phyloP scores from a whole-genome alignment of 345 rosid species.

The Bretschneidera sinensis region DNA sequence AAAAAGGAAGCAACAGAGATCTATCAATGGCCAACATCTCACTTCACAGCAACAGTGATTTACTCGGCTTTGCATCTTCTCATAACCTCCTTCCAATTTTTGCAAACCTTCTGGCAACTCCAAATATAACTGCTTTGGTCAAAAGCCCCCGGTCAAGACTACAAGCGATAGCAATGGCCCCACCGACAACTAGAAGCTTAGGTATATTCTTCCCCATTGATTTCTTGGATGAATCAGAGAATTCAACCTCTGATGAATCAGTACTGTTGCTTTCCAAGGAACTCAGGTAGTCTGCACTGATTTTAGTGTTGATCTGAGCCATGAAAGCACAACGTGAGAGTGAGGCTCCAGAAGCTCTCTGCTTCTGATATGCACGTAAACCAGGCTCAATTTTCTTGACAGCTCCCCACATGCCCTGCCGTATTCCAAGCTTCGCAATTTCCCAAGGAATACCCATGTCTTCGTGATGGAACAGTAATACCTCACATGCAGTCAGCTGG shows the following conservation, averaged over 20 bases:
- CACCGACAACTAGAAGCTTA: slow-evolving; percentile 66
- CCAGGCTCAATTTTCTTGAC: slow-evolving; percentile 95
- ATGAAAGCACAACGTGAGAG: slow-evolving; percentile 59
- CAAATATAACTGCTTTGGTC: slow-evolving; percentile 89
- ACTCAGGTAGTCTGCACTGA: slow-evolving; percentile 51
- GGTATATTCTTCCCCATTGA: slow-evolving; percentile 49
- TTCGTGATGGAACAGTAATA: slow-evolving; percentile 88
- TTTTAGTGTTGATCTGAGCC: slow-evolving; percentile 92
- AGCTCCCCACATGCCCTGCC: slow-evolving; percentile 99
- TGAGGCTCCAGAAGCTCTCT: slow-evolving; percentile 49
- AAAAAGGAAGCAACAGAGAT: slow-evolving; percentile 11
- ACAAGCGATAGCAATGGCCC: slow-evolving; percentile 90
- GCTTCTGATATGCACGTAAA: slow-evolving; percentile 62
- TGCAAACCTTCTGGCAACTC: slow-evolving; percentile 87
- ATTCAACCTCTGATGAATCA: slow-evolving; percentile 28
- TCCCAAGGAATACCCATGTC: slow-evolving; percentile 99
- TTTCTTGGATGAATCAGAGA: slow-evolving; percentile 31
- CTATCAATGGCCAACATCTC: slow-evolving; percentile 9
- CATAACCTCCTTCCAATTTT: slow-evolving; percentile 74
- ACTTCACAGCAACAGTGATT: slow-evolving; percentile 8
- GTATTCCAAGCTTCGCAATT: slow-evolving; percentile 88
- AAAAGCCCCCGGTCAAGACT: slow-evolving; percentile 78
- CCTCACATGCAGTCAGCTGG: slow-evolving; percentile 79
- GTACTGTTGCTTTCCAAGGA: slow-evolving; percentile 40
- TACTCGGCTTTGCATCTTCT: slow-evolving; percentile 15